A percentile compares a stretch with the other conserved stretches of the same genome.
Evolutionary conservation across 192 early-diverging fungal species (phyloP).

Genomic region (Jimgerdemannia flammicorona): DNA sequence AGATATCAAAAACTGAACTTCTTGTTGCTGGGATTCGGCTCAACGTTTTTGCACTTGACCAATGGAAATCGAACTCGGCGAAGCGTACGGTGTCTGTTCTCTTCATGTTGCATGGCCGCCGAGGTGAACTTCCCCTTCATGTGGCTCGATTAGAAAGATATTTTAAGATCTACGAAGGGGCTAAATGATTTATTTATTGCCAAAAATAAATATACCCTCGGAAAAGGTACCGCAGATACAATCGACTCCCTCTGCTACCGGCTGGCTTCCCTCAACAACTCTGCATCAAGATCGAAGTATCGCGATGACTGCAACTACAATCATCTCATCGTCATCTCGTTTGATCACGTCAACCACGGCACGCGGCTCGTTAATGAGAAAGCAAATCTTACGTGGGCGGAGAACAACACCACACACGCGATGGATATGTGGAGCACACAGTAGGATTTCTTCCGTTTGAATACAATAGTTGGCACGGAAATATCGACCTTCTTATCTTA

Average conservation of each 20-base stretch:
- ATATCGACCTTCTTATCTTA: neutral
- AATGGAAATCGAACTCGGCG: neutral
- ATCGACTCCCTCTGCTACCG: neutral
- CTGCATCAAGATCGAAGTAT: no score
- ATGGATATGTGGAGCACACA: slow-evolving; percentile 44
- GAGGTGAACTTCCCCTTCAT: neutral
- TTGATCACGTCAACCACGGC: slow-evolving; percentile 58
- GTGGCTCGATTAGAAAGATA: neutral
- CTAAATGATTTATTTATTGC: no score
- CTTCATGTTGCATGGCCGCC: neutral
- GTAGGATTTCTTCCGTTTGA: neutral
- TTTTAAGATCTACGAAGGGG: no score
- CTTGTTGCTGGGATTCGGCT: neutral
- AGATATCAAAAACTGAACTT: neutral
- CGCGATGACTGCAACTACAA: neutral
- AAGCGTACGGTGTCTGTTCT: neutral
- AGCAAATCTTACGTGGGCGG: slow-evolving; percentile 36
- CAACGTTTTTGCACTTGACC: neutral
- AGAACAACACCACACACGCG: slow-evolving; percentile 37
- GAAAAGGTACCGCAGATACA: neutral
- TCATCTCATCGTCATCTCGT: slow-evolving; percentile 36
- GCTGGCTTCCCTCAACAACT: neutral
- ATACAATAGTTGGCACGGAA: neutral
- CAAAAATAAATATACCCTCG: neutral
- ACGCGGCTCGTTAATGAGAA: slow-evolving; percentile 23